Evolutionary conservation across 805 yeast species (phyloP).

Genomic region (Hanseniaspora valbyensis): DNA sequence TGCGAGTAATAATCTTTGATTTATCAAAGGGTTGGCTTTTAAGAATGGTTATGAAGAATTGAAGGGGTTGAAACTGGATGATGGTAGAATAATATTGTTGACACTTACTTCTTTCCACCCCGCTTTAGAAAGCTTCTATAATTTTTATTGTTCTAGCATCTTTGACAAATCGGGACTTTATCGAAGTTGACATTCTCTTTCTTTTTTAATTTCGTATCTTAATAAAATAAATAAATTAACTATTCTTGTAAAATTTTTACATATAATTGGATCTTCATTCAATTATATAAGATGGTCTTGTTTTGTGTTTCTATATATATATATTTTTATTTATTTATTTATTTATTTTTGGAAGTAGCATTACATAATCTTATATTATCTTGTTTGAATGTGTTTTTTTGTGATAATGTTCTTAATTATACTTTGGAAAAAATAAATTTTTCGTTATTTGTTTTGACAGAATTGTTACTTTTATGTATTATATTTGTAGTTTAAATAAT

Average conservation of each 20-base stretch:
- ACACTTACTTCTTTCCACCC: slow-evolving; percentile 30
- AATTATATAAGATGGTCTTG: slow-evolving; percentile 13
- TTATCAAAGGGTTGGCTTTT: slow-evolving; percentile 12
- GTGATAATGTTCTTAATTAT: too few species aligned
- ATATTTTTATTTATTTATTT: neutral
- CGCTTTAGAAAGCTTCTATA: slow-evolving; percentile 20
- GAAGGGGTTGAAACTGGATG: slow-evolving; percentile 28
- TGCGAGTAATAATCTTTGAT: slow-evolving; percentile 15
- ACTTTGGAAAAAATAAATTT: too few species aligned
- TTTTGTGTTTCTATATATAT: too few species aligned
- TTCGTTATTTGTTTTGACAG: too few species aligned
- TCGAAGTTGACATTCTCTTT: slow-evolving; percentile 15
- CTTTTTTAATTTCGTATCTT: neutral
- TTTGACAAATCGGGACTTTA: slow-evolving; percentile 14
- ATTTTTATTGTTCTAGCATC: slow-evolving; percentile 24
- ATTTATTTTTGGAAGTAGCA: too few species aligned
- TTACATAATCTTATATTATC: too few species aligned
- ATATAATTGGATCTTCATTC: slow-evolving; percentile 6
- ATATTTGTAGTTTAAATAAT: too few species aligned
- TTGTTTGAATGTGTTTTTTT: too few species aligned
- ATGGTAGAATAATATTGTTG: slow-evolving; percentile 24
- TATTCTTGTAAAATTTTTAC: too few species aligned
- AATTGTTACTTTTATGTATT: too few species aligned
- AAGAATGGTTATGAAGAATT: slow-evolving; percentile 9
- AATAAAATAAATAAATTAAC: too few species aligned